phyloP scores from a whole-genome alignment of 1,139 yeast genomes.

The Geotrichum bryndzae region DNA sequence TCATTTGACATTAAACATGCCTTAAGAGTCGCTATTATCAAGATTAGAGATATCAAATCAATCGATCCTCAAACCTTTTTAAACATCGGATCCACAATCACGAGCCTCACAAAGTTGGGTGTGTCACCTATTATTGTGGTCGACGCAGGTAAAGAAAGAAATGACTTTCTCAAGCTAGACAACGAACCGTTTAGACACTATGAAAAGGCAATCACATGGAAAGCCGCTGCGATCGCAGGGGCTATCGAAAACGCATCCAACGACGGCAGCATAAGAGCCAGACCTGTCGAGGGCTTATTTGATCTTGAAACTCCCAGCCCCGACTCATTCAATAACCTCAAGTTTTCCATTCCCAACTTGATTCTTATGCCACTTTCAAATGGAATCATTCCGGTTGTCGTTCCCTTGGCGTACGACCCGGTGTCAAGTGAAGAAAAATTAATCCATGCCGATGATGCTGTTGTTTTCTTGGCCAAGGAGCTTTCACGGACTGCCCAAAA shows the following conservation, averaged over 20 bases:
- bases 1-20: conserved; percentile 36
- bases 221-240: conserved; percentile 25
- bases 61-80: conserved; percentile 36
- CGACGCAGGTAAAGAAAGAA: conserved; percentile 34
- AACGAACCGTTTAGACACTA: conserved; percentile 21
- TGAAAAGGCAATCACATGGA: conserved; percentile 23
- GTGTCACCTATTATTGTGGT: conserved; percentile 40
- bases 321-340: conserved; percentile 18
- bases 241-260: conserved; percentile 23
- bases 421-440: conserved; percentile 38
- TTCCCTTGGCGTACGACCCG: conserved; percentile 50
- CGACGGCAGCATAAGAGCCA: conserved; percentile 21
- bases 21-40: conserved; percentile 47
- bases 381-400: conserved; percentile 53
- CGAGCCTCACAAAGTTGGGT: conserved; percentile 48
- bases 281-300: conserved; percentile 38
- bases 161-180: conserved; percentile 24
- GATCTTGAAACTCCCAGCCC: conserved; percentile 22
- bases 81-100: conserved; percentile 47
- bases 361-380: conserved; percentile 37
- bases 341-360: conserved; percentile 34
- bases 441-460: conserved; percentile 36
- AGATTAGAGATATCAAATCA: conserved; percentile 39
- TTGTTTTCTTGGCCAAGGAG: conserved; percentile 34
- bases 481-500: conserved; percentile 31